phyloP scores from a whole-genome alignment of 805 yeast genomes.

The Pichia exigua region DNA sequence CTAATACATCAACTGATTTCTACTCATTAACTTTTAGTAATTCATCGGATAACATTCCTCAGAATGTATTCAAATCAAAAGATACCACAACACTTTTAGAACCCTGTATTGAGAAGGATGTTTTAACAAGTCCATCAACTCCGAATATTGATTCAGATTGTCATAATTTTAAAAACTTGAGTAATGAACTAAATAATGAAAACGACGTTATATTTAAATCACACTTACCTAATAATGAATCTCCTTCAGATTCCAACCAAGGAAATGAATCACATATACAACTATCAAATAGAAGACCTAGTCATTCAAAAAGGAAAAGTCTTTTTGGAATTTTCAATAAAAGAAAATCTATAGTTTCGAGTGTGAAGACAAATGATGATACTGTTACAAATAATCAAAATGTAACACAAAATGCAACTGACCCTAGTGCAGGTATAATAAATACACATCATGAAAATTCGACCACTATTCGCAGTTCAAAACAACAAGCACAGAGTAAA shows the following conservation, averaged over 20 bases:
- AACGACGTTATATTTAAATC: not conserved
- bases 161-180: not conserved
- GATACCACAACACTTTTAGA: slow-evolving; percentile 1
- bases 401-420: not conserved
- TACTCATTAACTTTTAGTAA: not conserved
- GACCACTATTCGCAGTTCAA: not conserved
- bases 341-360: not conserved
- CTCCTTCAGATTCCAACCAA: not conserved
- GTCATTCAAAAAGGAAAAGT: slow-evolving; percentile 3
- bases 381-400: too few species aligned
- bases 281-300: not conserved
- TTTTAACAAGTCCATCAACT: not conserved
- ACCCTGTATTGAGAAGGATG: slow-evolving; percentile 3
- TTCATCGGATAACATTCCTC: not conserved
- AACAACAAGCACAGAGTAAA: not conserved
- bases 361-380: not conserved
- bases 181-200: not conserved
- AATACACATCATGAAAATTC: not conserved
- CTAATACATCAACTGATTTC: not conserved
- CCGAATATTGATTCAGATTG: not conserved
- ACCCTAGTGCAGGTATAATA: not conserved
- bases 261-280: not conserved
- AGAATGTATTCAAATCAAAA: not conserved
- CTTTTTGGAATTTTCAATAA: slow-evolving; percentile 2
- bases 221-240: not conserved